Conservation (phyloP, 2,329 filamentous ascomycete species). For the Emergomyces africanus region DNA sequence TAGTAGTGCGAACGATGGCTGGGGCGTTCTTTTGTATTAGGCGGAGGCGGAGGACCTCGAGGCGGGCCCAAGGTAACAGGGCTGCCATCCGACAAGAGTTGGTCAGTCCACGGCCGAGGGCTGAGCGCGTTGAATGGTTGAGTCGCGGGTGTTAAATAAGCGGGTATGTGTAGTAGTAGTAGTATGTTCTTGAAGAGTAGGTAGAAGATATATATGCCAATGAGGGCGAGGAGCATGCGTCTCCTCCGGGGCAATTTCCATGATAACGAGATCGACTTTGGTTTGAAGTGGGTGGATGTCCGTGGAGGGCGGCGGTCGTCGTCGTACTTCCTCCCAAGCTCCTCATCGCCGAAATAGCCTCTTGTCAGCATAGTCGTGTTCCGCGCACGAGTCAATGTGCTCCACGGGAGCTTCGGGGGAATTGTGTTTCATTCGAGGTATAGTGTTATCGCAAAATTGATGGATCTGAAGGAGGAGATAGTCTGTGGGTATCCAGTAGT, state of each 20-base stretch:
- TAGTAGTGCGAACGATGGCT: conserved; percentile 37
- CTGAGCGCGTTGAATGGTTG: neutral
- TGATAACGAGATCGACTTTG: conserved; percentile 18
- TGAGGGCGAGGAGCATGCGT: conserved; percentile 37
- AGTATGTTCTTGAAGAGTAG: conserved; percentile 40
- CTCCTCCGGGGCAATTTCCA: conserved; percentile 30
- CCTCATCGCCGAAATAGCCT: conserved; percentile 43
- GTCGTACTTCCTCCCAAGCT: conserved; percentile 49
- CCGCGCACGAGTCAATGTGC: conserved; percentile 11
- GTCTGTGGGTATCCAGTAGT: too few relatives aligned
- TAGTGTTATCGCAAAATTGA: neutral
- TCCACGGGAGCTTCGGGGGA: conserved; percentile 13
- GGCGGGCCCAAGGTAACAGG: conserved; percentile 3
- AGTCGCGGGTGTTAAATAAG: too few relatives aligned
- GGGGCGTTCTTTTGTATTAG: conserved; percentile 10
- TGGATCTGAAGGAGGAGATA: neutral
- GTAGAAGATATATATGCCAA: conserved; percentile 43
- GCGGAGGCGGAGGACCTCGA: conserved; percentile 8
- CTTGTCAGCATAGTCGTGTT: conserved; percentile 29
- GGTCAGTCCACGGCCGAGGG: neutral
- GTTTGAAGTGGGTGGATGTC: conserved; percentile 12
- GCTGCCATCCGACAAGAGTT: neutral
- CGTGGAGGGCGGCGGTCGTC: conserved; percentile 41
- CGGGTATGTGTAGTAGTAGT: too few relatives aligned
- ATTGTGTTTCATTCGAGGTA: conserved; percentile 6